phyloP scores from a whole-genome alignment of 768 basidiomycete genomes.

The Panaeolus papilionaceus region DNA sequence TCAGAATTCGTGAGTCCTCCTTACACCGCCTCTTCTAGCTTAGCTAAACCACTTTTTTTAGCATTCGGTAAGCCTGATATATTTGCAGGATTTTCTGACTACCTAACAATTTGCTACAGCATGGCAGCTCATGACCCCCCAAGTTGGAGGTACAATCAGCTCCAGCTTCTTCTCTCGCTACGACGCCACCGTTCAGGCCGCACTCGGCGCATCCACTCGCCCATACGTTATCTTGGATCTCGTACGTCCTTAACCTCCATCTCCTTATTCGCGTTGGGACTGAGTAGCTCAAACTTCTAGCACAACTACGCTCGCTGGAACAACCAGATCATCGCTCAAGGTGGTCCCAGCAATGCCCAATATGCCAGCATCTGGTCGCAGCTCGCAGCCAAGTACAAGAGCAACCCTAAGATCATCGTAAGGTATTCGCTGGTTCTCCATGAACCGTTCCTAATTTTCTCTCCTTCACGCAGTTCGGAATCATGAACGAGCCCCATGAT shows the following conservation, averaged over 20 bases:
- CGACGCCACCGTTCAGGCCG: conserved; percentile 55
- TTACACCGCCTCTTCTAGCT: background rate
- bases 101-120: conserved; percentile 30
- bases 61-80: background rate
- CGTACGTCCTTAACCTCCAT: conserved; percentile 30
- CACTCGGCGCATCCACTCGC: conserved; percentile 45
- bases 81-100: background rate
- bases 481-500: conserved; percentile 71
- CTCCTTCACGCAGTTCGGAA: conserved; percentile 29
- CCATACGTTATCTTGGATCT: conserved; percentile 59
- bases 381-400: conserved; percentile 54
- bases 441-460: conserved; percentile 13
- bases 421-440: conserved; percentile 29
- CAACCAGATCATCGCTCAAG: conserved; percentile 61
- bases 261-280: background rate
- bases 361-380: conserved; percentile 60
- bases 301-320: conserved; percentile 71
- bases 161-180: conserved; percentile 49
- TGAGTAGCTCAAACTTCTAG: conserved; percentile 25
- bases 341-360: conserved; percentile 61
- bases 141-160: conserved; percentile 53
- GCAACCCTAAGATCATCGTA: conserved; percentile 48
- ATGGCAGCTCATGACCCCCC: conserved; percentile 59
- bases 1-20: conserved; percentile 40
- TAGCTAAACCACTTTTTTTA: background rate